Evolutionary conservation across 2,329 filamentous ascomycete genomes (phyloP).

Genomic region (Xylariaceae sp.): DNA sequence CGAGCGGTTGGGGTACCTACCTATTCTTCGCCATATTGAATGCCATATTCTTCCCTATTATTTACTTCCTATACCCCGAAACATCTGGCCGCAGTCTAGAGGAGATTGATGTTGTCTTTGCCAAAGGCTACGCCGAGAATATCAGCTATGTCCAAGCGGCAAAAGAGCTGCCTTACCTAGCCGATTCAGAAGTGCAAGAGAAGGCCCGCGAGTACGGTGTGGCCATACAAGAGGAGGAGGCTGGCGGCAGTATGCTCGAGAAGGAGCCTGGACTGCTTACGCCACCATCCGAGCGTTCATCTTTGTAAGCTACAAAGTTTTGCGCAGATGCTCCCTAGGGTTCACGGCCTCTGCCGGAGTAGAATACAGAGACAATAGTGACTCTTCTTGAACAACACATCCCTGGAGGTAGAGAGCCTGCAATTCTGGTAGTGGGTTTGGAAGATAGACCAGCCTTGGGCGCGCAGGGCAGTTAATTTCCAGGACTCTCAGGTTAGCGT

Average conservation of each 20-base stretch:
- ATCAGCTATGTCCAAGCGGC: conserved; percentile 67
- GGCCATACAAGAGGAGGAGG: conserved; percentile 34
- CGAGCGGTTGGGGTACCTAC: conserved; percentile 53
- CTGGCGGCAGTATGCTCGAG: conserved; percentile 23
- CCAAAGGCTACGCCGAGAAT: conserved; percentile 62
- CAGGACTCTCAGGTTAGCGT: background rate
- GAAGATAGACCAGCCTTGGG: background rate
- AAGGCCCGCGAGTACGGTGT: conserved; percentile 47
- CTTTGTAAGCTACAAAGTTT: background rate
- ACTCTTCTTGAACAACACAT: background rate
- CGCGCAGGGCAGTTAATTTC: background rate
- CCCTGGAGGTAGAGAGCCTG: background rate
- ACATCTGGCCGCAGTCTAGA: conserved; percentile 57
- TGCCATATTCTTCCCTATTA: conserved; percentile 51
- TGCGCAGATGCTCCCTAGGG: background rate
- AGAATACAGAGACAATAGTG: background rate
- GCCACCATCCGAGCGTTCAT: conserved; percentile 17
- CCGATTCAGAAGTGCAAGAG: conserved; percentile 57
- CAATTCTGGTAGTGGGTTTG: background rate
- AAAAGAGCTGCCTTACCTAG: conserved; percentile 59
- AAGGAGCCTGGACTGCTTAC: conserved; percentile 27
- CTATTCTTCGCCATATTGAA: conserved; percentile 55
- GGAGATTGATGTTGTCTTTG: conserved; percentile 65
- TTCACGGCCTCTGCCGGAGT: background rate
- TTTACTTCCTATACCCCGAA: conserved; percentile 61